These are phyloP conservation scores for Fusarium buharicum DNA, from an alignment of 2,329 filamentous ascomycete genomes.

Conservation along the genomic window DNA sequence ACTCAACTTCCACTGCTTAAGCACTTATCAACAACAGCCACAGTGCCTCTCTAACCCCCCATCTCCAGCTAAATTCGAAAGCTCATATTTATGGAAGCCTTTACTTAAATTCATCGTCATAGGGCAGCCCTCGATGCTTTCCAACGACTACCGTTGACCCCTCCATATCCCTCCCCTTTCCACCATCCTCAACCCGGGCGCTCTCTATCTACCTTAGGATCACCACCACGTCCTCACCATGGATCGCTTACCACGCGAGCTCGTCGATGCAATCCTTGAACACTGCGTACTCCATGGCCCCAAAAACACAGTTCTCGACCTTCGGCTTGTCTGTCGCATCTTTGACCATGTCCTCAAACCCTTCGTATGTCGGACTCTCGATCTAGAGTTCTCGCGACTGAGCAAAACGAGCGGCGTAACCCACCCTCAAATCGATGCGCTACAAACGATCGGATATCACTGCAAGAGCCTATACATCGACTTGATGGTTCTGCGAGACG, in stretches of 20 bases:
- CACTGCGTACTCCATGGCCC: constrained; percentile 54
- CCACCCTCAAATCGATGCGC: constrained; percentile 52
- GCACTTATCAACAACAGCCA: neutral
- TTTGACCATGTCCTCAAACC: constrained; percentile 61
- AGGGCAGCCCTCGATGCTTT: constrained; percentile 22
- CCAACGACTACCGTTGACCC: constrained; percentile 18
- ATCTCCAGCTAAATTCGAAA: neutral
- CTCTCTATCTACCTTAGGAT: neutral
- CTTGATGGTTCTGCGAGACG: constrained; percentile 64
- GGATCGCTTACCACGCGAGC: constrained; percentile 60
- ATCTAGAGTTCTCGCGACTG: constrained; percentile 62
- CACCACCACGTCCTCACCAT: constrained; percentile 45
- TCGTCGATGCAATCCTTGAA: constrained; percentile 59
- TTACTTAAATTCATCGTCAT: neutral
- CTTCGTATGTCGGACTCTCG: constrained; percentile 58
- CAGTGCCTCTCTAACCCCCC: neutral
- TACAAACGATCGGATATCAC: constrained; percentile 59
- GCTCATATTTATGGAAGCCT: neutral
- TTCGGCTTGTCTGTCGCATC: constrained; percentile 61
- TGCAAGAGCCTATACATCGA: constrained; percentile 63
- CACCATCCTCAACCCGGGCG: neutral
- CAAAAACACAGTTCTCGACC: constrained; percentile 57
- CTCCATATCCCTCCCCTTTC: constrained; percentile 10
- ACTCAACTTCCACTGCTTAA: neutral
- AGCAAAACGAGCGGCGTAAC: constrained; percentile 49